Evolutionary conservation across 2,329 filamentous ascomycete genomes (phyloP).

Genomic region (Emmonsiellopsis sp.): DNA sequence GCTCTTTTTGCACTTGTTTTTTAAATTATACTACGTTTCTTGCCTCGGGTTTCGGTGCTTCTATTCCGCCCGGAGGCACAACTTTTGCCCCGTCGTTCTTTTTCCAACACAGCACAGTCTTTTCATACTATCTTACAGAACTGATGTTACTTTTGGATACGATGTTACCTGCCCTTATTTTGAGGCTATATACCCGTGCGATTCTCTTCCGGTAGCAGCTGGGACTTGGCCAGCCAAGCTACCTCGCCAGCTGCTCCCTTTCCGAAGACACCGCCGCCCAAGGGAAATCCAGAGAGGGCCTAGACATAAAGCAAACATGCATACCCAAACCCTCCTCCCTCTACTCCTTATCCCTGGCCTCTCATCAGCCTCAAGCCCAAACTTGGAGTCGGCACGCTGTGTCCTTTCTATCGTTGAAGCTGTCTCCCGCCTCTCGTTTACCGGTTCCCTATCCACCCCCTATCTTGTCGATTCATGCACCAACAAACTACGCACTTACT

Average conservation of each 20-base stretch:
- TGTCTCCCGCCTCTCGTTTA: conserved; percentile 24
- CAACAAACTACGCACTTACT: conserved; percentile 24
- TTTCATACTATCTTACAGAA: background rate
- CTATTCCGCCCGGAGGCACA: background rate
- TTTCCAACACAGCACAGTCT: background rate
- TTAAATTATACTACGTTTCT: no score
- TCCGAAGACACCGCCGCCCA: no score
- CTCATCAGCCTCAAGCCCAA: background rate
- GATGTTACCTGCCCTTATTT: background rate
- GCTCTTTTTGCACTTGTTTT: no score
- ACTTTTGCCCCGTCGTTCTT: no score
- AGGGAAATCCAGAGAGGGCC: no score
- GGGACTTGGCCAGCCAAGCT: no score
- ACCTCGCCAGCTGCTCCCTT: no score
- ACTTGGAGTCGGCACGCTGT: background rate
- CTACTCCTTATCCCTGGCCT: background rate
- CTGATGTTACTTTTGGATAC: background rate
- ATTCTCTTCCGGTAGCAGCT: no score
- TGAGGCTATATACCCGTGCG: no score
- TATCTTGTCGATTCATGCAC: conserved; percentile 22
- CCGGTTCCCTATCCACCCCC: conserved; percentile 10
- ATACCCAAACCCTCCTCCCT: background rate
- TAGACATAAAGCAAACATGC: background rate
- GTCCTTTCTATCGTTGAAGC: conserved; percentile 21
- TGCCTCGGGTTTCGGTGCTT: no score